Percentiles rank a stretch among this genome's conserved stretches.
These are phyloP conservation scores for Moesziomyces globuligerus DNA, from an alignment of 1,284 basidiomycete species.

Conservation along the genomic window DNA sequence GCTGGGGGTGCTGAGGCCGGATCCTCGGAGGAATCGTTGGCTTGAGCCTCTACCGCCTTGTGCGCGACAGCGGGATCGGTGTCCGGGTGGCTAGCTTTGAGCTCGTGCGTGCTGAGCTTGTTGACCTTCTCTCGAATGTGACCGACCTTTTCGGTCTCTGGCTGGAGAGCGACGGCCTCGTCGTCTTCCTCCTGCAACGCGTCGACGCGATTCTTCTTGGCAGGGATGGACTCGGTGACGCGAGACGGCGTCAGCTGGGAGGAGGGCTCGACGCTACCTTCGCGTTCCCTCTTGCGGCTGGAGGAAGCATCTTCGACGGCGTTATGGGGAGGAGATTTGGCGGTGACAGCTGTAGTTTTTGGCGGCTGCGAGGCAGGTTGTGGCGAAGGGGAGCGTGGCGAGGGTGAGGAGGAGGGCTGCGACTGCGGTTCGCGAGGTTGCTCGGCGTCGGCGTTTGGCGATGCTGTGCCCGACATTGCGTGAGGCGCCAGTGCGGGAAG, in stretches of 20 bases:
- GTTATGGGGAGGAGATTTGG: slow-evolving; percentile 14
- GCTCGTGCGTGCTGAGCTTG: slow-evolving; percentile 52
- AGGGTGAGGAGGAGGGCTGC: slow-evolving; percentile 14
- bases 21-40: not conserved
- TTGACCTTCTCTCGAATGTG: slow-evolving; percentile 58
- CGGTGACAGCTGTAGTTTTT: slow-evolving; percentile 11
- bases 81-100: slow-evolving; percentile 6
- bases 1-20: not conserved
- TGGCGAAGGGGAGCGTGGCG: slow-evolving; percentile 13
- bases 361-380: slow-evolving; percentile 10
- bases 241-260: slow-evolving; percentile 28
- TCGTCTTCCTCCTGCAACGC: slow-evolving; percentile 32
- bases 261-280: slow-evolving; percentile 55
- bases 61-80: not conserved
- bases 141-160: slow-evolving; percentile 55
- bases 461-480: slow-evolving; percentile 23
- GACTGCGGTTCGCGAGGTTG: slow-evolving; percentile 14
- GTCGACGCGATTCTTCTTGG: slow-evolving; percentile 59
- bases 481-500: too few relatives aligned
- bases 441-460: slow-evolving; percentile 3
- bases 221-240: slow-evolving; percentile 39
- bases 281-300: slow-evolving; percentile 54
- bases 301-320: slow-evolving; percentile 34
- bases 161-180: not conserved
- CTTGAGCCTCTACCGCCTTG: not conserved